Base-by-base conservation (phyloP, 208 protist genomes). In the Acanthamoeba sp. region DNA sequence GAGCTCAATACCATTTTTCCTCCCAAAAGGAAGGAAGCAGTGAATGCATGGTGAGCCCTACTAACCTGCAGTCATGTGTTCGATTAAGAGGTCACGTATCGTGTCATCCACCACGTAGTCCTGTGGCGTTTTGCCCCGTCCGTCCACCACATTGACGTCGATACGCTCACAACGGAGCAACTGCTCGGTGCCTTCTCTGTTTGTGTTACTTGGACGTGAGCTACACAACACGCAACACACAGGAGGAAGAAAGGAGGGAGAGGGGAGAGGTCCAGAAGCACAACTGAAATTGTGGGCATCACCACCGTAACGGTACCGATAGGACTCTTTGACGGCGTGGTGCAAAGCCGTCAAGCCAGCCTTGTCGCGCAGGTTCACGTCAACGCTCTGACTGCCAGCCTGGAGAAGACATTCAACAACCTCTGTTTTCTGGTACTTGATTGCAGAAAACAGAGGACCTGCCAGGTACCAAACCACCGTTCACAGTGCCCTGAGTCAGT, bases 401-500 rank as follows among this genome's bases (percentile, higher is more conserved):
- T 85, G 7, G 27, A 85, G 29, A 14, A 85, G 48, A 27, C 29
- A 34, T 27, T 59, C 48, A 2, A 85, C 27, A 14, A 22, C 76
- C 24, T 55, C 76, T 5, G 76, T 85, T 14, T 57, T 59, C 40
- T 57, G 42, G 42, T 59, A 85, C 76, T 85, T 85, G 22, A 85
- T 32, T 1, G 76, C 76, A 9, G 76, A 85, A 24, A 59, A 85
- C 0, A 85, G 76, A 14, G 76, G 76, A 85, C 42, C 66, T 76
- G 22, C 0, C 6, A 64, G 55, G 6, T 16, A 24, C 10, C 10
- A 62, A 50, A 50, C 5, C 16, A 64, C 55, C 55, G 24, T 22
- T 64, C 22, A 24, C 57, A 24, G 57, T 64, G 57, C 24, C 57
- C 1, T 64, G 22, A 27, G 57, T 22, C 20, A 0, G 20, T 1